Evolutionary conservation across 768 basidiomycete species (phyloP), one percentile per base, ranked within the genome.

Genomic region (Gautieria morchelliformis): DNA sequence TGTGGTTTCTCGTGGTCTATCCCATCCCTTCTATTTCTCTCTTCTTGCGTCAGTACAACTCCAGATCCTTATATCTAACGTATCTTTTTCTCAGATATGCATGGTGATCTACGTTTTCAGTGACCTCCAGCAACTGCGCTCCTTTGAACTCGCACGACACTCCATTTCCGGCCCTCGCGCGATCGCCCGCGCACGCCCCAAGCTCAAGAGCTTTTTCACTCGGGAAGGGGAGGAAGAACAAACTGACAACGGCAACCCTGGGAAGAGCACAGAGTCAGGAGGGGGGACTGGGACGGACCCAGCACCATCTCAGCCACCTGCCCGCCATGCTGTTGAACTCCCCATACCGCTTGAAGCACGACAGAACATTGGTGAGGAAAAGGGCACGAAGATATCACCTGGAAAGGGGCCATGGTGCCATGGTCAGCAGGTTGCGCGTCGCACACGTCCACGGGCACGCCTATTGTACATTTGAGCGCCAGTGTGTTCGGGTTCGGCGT

Each of bases 51-150:
- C 9, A 19, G 35, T 20, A 22, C 5, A 22, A 10, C 30, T 7
- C 30, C 27, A 27, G 2, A 27, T 27, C 27, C 27, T 3, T 27
- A 27, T 27, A 27, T 5, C 5, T 3, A 27, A 27, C 2, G 5
- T 3, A 27, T 3, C 2, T n/a, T n/a, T 52, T 40, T 15, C 52
- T 40, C 35, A 69, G 77, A 66, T 78, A 11, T 90, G 88, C 65
- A 66, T 89, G 56, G 87, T 86, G 65, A 79, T 90, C 5, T 90
- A 89, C 65, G 65, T 89, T 32, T 88, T 89, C 63, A 88, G 88
- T 8, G 88, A 90, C 68, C 73, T 89, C 19, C 75, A 88, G 8
- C 88, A 90, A 64, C 75, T 90, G 19, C 81, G 84, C 62, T 84
- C 81, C 61, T 89, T 89, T 63, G 88, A 89, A 66, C 80, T 90